Base-by-base conservation (phyloP, 148 eudicot genomes). In the Vaccinium macrocarpon region DNA sequence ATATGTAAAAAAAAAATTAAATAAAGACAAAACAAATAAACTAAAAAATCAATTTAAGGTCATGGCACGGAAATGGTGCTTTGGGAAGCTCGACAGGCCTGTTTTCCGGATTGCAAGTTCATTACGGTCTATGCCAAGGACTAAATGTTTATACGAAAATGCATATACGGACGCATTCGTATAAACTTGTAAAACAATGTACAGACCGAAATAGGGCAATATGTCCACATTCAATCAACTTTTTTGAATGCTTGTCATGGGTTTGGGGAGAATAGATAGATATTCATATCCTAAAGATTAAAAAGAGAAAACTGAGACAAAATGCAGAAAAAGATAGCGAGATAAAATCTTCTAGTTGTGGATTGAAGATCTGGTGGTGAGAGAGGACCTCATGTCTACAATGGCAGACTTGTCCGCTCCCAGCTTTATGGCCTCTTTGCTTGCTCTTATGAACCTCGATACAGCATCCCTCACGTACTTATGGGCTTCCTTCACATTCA, bases 311-410 rank as follows among this genome's bases (percentile, higher is more conserved):
- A 48, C 52, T 51, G 46, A 82, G 23, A 50, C 29, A 50, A 84
- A 50, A 78, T 10, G 27, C 15, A 16, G 78, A 35, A 59, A 25
- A 4, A 6, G 38, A n/a, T 18, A 2, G 25, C 5, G 10, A 16
- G 14, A 51, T 12, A 35, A n/a, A 3, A n/a, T 35, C 15, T 46
- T 18, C 73, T 82, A 88, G 56, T 83, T 70, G 64, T 89, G 93
- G 51, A 18, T 80, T 8, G 94, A 85, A n/a, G 94, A 87, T 90
- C 99, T 88, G 19, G 99, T 95, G 8, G 98, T 97, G 80, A 97
- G 96, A 66, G 99, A 97, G 50, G 99, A 89, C 84, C 93, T 97
- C 98, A 97, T 97, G 86, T 95, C 96, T 9, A 96, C 97, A 81
- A 96, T 96, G 79, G 97, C 91, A 42, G 95, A 90, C 70, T 91